Base-by-base conservation (phyloP, 768 basidiomycete genomes). In the Termitomyces sp. region DNA sequence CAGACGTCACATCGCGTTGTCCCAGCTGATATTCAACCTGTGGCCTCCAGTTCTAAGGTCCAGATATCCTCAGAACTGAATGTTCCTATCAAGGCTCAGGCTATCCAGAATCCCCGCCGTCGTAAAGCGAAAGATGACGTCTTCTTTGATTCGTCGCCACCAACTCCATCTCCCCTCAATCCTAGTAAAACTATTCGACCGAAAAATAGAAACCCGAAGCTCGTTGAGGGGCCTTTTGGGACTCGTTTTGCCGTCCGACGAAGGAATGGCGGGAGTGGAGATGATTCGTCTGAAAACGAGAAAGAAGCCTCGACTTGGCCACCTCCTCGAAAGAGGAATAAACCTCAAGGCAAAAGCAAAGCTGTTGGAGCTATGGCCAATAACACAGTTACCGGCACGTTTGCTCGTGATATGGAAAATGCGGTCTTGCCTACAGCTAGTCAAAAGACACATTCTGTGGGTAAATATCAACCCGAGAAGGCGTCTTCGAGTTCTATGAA, bases 151-250 rank as follows among this genome's bases (percentile, higher is more conserved):
- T 45, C 57, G 0, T n/a, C 37, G 5, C 43, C 61, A 5, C 24
- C 53, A n/a, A 35, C 57, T 3, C 45, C 50, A 9, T 52, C 62
- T 24, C 57, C 55, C 1, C 32, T 53, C 17, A 44, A 26, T 6
- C 35, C 17, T 26, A 8, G 44, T 7, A 45, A 54, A 14, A 21
- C 22, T 48, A 30, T n/a, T 10, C 51, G 44, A 11, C n/a, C 30
- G 14, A 58, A 53, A 12, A 55, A 45, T 58, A 45, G 32, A 44
- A 53, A 21, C 10, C 60, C 48, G 54, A 56, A 56, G 56, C 58
- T 71, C 14, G 50, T 63, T 1, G 66, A 72, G 41, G 71, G 68
- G n/a, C 64, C 66, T 9, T 72, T 70, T 51, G 58, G 68, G 2
- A 69, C 62, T 24, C 55, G 59, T 8, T 67, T 69, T 45, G 56